Evolutionary conservation across 2,329 filamentous ascomycete species (phyloP), one percentile per base, ranked within the genome.

Genomic region (Phialophora expanda): DNA sequence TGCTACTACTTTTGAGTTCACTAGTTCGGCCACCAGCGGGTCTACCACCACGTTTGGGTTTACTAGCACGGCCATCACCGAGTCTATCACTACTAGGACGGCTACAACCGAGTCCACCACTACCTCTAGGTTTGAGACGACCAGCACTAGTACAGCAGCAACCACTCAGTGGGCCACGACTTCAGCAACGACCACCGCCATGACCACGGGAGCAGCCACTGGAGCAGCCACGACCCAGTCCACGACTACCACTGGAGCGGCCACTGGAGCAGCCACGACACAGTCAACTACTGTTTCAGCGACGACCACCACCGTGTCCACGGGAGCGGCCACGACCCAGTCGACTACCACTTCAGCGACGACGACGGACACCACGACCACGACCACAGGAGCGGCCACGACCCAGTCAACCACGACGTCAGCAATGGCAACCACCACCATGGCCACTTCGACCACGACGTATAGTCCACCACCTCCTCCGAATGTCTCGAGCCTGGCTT

Each of bases 221-320:
- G n/a, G n/a, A n/a, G n/a, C n/a, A n/a, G n/a, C n/a, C n/a, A n/a
- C n/a, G n/a, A n/a, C n/a, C n/a, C n/a, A n/a, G n/a, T n/a, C n/a
- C n/a, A n/a, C n/a, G n/a, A n/a, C n/a, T n/a, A n/a, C n/a, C n/a
- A n/a, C n/a, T n/a, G n/a, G n/a, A n/a, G n/a, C n/a, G n/a, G n/a
- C n/a, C n/a, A n/a, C n/a, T n/a, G n/a, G n/a, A 24, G 24, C 24
- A 24, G 24, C 3, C 24, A 24, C 24, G 24, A 24, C 24, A 2
- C 24, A 24, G 24, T 24, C 58, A 22, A 20, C 53, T 24, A 14
- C 14, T 38, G 7, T 14, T 34, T 8, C 58, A 11, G 12, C 30
- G 28, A 30, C 58, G n/a, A 20, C 30, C 62, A 54, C 38, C 60
- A 64, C 64, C 20, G 68, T 50, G 41, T 65, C 64, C 20, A 68